Base-by-base conservation (phyloP, 2,329 filamentous ascomycete species). In the Botrytis fragariae region DNA sequence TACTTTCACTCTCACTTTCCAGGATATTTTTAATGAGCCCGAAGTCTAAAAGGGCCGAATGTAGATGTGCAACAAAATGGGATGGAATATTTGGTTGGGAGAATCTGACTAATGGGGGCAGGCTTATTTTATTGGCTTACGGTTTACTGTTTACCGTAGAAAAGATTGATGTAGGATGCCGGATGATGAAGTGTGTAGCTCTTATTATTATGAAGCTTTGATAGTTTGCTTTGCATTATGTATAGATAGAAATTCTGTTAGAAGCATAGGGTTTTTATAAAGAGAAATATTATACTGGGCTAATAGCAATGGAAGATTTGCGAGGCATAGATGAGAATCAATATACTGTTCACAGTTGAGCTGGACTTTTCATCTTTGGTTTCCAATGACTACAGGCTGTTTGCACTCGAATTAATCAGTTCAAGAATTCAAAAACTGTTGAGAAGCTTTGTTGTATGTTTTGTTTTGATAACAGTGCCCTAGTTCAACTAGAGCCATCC, bases 211-310 rank as follows among this genome's bases (percentile, higher is more conserved):
- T 29, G 14, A 29, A 29, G n/a, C 18, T 57, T 29, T 57, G n/a
- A 29, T 18, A 0, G 14, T 29, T 57, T 57, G 3, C n/a, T 29
- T 18, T 18, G 3, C 4, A 29, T 22, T 9, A 22, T 45, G 1
- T 9, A 22, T 6, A 8, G 44, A 45, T 45, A 22, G 44, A 22
- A 9, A 45, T 45, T 45, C 4, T 22, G 44, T 9, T 45, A 2
- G 3, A 22, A 9, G 7, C 44, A 8, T 0, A 9, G 1, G 7
- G 20, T 2, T 22, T 22, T 42, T 5, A 42, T 1, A 18, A 16
- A 42, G 16, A 42, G 42, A 42, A 42, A 5, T 45, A 0, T 3
- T 22, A 45, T 45, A 9, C 20, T 22, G 22, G 7, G 20, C 44
- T 45, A 20, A 7, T 22, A 45, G 44, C 18, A 45, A 45, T 45